phyloP scores from a whole-genome alignment of 331 rosid species.

The Pyracantha coccinea region DNA sequence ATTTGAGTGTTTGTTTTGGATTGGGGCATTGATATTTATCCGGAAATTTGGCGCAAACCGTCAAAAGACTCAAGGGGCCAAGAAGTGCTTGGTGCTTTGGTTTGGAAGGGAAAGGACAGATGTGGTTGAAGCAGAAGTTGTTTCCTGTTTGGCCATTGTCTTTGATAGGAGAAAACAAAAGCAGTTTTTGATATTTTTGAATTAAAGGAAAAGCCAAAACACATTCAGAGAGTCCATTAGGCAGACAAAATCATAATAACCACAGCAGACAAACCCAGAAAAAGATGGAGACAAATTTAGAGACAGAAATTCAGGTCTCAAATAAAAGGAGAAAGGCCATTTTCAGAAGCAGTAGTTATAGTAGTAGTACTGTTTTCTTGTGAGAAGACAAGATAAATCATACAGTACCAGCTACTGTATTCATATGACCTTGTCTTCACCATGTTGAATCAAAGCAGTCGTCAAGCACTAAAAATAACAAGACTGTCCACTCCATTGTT shows the following conservation, averaged over 20 bases:
- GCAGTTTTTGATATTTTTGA: neutral
- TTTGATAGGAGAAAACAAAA: constrained; percentile 27
- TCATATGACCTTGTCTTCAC: constrained; percentile 23
- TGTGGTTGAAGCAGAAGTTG: constrained; percentile 35
- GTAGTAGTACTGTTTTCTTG: neutral
- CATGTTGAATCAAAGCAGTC: constrained; percentile 14
- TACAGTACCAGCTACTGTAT: neutral
- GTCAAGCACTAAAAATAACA: neutral
- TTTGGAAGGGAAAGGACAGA: constrained; percentile 16
- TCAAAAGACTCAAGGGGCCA: constrained; percentile 13
- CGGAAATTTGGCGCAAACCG: constrained; percentile 14
- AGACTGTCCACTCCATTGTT: constrained; percentile 2
- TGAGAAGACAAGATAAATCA: constrained; percentile 34
- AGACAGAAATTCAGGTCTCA: constrained; percentile 30
- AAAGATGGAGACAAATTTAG: constrained; percentile 25
- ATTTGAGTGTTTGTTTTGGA: constrained; percentile 6
- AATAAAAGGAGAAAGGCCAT: constrained; percentile 14
- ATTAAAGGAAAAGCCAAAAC: neutral
- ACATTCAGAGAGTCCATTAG: neutral
- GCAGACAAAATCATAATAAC: constrained; percentile 2
- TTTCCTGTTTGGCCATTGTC: constrained; percentile 31
- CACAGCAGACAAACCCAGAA: constrained; percentile 23
- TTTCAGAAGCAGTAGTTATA: neutral
- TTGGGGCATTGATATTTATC: constrained; percentile 14
- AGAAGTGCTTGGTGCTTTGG: constrained; percentile 15